Evolutionary conservation across 1,284 basidiomycete species (phyloP).

Genomic region (Anthracocystis panici-leucophaei): DNA sequence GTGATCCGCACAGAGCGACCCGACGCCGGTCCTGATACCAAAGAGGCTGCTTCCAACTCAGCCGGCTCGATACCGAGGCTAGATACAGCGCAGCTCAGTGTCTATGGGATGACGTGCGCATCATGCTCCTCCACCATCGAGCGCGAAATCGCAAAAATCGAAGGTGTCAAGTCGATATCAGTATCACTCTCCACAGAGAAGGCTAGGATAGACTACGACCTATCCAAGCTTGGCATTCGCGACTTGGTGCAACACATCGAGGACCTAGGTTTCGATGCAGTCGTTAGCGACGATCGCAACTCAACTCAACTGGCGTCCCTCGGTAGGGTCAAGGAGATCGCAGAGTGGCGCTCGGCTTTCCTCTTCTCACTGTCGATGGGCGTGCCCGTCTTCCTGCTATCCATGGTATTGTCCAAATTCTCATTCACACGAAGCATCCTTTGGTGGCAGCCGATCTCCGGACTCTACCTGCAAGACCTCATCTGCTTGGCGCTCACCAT

Average conservation of each 20-base stretch:
- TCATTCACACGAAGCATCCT: conserved; percentile 69
- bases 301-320: conserved; percentile 90
- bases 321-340: conserved; percentile 89
- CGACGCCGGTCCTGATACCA: neutral
- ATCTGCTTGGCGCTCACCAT: conserved; percentile 86
- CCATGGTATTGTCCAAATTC: conserved; percentile 82
- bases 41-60: neutral
- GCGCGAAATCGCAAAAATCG: conserved; percentile 77
- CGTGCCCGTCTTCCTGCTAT: conserved; percentile 89
- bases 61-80: neutral
- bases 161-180: conserved; percentile 52
- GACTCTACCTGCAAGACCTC: conserved; percentile 84
- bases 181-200: conserved; percentile 63
- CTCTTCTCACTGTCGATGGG: conserved; percentile 82
- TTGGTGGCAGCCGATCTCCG: conserved; percentile 59
- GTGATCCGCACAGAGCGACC: conserved; percentile 29
- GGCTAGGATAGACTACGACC: conserved; percentile 59
- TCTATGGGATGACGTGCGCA: conserved; percentile 92
- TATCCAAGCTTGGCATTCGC: conserved; percentile 48
- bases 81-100: conserved; percentile 73
- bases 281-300: conserved; percentile 82
- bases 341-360: conserved; percentile 88
- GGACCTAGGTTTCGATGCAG: conserved; percentile 89
- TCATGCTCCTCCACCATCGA: conserved; percentile 84
- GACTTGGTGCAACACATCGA: conserved; percentile 71